phyloP scores from a whole-genome alignment of 2,329 filamentous ascomycete genomes.

The Sarocladiaceae sp. region DNA sequence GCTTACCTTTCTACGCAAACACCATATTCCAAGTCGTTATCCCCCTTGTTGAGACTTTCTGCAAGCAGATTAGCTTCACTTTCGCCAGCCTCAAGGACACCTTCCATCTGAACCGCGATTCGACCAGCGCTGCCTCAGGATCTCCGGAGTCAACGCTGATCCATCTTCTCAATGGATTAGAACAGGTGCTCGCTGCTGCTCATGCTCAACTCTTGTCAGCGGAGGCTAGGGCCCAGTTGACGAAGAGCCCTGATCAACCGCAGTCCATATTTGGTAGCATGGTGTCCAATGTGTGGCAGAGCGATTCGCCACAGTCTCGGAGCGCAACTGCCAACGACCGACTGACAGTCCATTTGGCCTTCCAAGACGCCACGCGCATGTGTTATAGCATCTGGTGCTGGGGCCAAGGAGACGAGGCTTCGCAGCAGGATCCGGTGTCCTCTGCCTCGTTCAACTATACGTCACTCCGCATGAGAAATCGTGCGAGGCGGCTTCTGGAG shows the following conservation, averaged over 20 bases:
- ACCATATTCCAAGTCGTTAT: constrained; percentile 86
- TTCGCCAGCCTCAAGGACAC: constrained; percentile 65
- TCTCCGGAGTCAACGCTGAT: constrained; percentile 67
- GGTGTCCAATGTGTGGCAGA: constrained; percentile 83
- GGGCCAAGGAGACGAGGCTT: constrained; percentile 60
- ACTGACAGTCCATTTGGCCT: constrained; percentile 88
- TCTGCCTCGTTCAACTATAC: constrained; percentile 84
- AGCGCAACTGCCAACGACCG: constrained; percentile 87
- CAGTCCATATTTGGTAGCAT: constrained; percentile 92
- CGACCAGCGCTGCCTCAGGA: constrained; percentile 17
- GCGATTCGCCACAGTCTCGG: constrained; percentile 69
- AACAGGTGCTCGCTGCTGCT: constrained; percentile 80
- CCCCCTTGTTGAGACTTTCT: constrained; percentile 85
- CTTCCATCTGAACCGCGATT: constrained; percentile 38
- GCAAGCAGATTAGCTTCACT: constrained; percentile 64
- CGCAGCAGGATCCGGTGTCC: constrained; percentile 57
- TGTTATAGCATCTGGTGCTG: constrained; percentile 95
- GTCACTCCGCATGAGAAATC: constrained; percentile 82
- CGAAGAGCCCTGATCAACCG: constrained; percentile 74
- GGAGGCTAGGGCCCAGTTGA: constrained; percentile 60
- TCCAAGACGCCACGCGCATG: constrained; percentile 89
- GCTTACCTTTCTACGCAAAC: constrained; percentile 75
- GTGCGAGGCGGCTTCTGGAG: constrained; percentile 80
- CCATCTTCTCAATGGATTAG: constrained; percentile 84
- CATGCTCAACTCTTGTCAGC: constrained; percentile 77